Percentiles rank a stretch among this genome's conserved stretches.
Conservation (phyloP, 805 yeast genomes). For the Saccharomycopsis guyanensis region DNA sequence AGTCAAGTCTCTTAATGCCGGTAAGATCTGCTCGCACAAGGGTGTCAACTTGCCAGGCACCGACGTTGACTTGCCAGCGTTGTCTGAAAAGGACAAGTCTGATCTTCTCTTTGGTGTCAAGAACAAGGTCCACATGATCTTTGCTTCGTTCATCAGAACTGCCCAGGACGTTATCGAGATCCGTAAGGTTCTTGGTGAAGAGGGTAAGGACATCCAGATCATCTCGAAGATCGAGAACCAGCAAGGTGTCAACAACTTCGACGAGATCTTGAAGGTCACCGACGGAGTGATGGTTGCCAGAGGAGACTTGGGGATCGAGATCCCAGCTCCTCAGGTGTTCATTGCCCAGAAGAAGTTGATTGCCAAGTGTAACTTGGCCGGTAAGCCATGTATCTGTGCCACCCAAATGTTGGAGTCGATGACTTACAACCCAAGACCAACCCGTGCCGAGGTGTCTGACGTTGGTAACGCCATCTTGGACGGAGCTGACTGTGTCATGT, state of each 20-base stretch:
- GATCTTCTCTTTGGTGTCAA: constrained; percentile 94
- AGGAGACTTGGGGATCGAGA: constrained; percentile 99
- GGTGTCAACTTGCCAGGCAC: constrained; percentile 99
- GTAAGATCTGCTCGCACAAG: constrained; percentile 94
- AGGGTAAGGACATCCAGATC: constrained; percentile 93
- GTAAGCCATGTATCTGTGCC: constrained; percentile 99
- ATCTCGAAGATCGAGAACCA: constrained; percentile 97
- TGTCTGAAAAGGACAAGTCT: constrained; percentile 90
- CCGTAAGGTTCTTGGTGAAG: constrained; percentile 93
- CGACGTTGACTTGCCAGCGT: constrained; percentile 97
- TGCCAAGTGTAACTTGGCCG: constrained; percentile 98
- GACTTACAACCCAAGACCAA: constrained; percentile 99
- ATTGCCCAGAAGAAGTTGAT: constrained; percentile 98
- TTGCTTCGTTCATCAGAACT: constrained; percentile 96
- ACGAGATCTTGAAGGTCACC: constrained; percentile 86
- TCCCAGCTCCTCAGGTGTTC: constrained; percentile 97
- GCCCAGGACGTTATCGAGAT: constrained; percentile 85
- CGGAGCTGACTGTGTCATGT: constrained; percentile 99
- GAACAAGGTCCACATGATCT: constrained; percentile 96
- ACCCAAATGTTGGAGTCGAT: constrained; percentile 99
- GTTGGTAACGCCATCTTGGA: constrained; percentile 98
- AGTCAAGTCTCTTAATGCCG: constrained; percentile 87
- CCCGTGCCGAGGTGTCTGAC: constrained; percentile 99
- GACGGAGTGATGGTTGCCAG: constrained; percentile 99
- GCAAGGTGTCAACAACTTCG: constrained; percentile 99